Conservation (phyloP, 2,329 filamentous ascomycete genomes). For the Fusarium circinatum region DNA sequence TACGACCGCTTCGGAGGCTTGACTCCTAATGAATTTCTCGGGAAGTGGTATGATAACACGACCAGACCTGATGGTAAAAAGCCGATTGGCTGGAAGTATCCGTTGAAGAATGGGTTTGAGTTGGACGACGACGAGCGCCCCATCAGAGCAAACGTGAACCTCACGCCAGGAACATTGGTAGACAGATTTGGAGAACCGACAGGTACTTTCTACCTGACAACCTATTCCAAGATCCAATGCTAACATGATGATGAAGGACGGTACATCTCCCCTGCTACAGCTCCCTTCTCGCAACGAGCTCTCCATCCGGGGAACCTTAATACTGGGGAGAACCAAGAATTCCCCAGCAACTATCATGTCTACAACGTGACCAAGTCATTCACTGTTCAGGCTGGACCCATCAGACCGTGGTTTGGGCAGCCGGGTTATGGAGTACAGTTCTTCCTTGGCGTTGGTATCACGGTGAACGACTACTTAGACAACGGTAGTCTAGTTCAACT, state of each 20-base stretch:
- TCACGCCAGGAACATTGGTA: conserved; percentile 53
- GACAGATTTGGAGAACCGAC: conserved; percentile 56
- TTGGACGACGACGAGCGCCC: conserved; percentile 47
- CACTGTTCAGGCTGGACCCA: conserved; percentile 26
- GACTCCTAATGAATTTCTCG: conserved; percentile 18
- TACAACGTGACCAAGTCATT: conserved; percentile 15
- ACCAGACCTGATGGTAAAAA: background rate
- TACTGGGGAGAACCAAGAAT: background rate
- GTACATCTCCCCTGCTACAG: conserved; percentile 26
- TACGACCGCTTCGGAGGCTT: conserved; percentile 30
- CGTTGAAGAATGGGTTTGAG: conserved; percentile 49
- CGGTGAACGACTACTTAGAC: conserved; percentile 10
- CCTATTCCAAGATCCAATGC: rapidly evolving
- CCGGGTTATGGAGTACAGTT: conserved; percentile 25
- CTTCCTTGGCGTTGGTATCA: conserved; percentile 15
- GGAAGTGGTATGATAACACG: conserved; percentile 18
- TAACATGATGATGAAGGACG: conserved; percentile 3
- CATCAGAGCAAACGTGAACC: conserved; percentile 54
- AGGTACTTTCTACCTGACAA: background rate
- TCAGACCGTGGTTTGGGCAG: conserved; percentile 27
- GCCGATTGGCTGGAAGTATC: conserved; percentile 14
- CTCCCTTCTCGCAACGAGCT: conserved; percentile 24
- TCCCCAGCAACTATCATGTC: conserved; percentile 27
- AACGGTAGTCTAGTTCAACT: background rate
- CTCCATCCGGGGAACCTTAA: conserved; percentile 22